Evolutionary conservation across 2,329 filamentous ascomycete genomes (phyloP).

Genomic region (Hypomyces perniciosus): DNA sequence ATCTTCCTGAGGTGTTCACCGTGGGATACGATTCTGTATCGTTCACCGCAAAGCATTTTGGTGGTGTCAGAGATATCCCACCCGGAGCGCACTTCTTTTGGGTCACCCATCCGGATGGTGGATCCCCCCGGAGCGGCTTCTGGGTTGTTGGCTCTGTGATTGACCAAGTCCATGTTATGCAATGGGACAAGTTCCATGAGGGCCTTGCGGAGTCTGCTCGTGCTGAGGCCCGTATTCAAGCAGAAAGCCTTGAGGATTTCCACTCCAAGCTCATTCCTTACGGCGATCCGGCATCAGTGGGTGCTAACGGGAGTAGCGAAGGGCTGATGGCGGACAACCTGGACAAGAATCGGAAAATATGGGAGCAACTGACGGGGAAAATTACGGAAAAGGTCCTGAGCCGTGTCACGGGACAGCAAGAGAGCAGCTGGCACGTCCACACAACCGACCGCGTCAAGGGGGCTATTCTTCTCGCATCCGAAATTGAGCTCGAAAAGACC

Average conservation of each 20-base stretch:
- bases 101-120: constrained; percentile 43
- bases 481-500: constrained; percentile 35
- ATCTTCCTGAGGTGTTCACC: constrained; percentile 44
- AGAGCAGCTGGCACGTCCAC: constrained; percentile 45
- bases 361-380: constrained; percentile 45
- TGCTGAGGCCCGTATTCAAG: constrained; percentile 41
- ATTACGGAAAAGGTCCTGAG: constrained; percentile 41
- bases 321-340: constrained; percentile 16
- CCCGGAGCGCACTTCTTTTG: constrained; percentile 55
- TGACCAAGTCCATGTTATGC: constrained; percentile 38
- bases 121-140: constrained; percentile 49
- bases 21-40: constrained; percentile 49
- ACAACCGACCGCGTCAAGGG: constrained; percentile 48
- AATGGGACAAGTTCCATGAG: constrained; percentile 54
- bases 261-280: constrained; percentile 42
- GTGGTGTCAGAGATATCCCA: constrained; percentile 50
- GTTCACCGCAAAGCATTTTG: constrained; percentile 42
- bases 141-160: constrained; percentile 43
- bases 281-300: constrained; percentile 28
- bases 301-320: constrained; percentile 9
- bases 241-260: constrained; percentile 33
- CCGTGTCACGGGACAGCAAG: constrained; percentile 39
- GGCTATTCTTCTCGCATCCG: constrained; percentile 31
- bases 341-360: constrained; percentile 34
- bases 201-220: constrained; percentile 43